phyloP scores from a whole-genome alignment of 2,329 filamentous ascomycete genomes.

The Pestalotiopsis sp. region DNA sequence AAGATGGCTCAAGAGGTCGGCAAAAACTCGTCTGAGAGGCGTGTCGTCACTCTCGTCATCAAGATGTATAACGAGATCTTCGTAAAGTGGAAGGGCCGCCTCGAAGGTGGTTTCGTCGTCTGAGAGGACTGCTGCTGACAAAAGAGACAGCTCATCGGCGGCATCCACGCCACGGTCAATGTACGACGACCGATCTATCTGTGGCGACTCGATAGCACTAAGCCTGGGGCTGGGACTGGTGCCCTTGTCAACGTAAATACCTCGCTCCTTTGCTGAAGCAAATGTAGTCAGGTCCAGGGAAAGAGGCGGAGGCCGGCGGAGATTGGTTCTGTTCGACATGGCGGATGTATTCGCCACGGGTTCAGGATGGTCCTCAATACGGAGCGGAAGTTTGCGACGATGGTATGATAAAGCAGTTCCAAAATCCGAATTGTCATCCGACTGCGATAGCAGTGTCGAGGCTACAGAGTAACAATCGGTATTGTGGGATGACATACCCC shows the following conservation, averaged over 20 bases:
- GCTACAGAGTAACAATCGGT: slow-evolving; percentile 27
- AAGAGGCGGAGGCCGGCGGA: slow-evolving; percentile 24
- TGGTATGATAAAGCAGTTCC: background rate
- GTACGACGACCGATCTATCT: slow-evolving; percentile 22
- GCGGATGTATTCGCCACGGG: slow-evolving; percentile 19
- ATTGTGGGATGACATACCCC: slow-evolving; percentile 22
- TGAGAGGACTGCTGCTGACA: slow-evolving; percentile 11
- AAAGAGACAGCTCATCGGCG: slow-evolving; percentile 17
- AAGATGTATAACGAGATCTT: slow-evolving; percentile 60
- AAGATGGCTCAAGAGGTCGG: slow-evolving; percentile 43
- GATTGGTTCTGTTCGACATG: slow-evolving; percentile 22
- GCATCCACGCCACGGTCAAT: slow-evolving; percentile 43
- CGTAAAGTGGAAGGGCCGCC: slow-evolving; percentile 52
- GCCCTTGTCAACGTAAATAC: slow-evolving; percentile 19
- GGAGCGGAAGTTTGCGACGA: slow-evolving; percentile 10
- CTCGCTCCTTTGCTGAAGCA: slow-evolving; percentile 10
- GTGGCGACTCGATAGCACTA: background rate
- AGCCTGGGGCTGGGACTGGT: slow-evolving; percentile 16
- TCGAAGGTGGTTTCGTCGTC: slow-evolving; percentile 31
- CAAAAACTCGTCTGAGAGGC: slow-evolving; percentile 48
- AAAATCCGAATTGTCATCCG: background rate
- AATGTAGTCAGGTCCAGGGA: slow-evolving; percentile 23
- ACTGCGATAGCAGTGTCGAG: slow-evolving; percentile 9
- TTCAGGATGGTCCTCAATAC: slow-evolving; percentile 22
- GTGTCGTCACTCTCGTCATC: slow-evolving; percentile 43